Evolutionary conservation across 148 eudicot genomes (phyloP), one percentile per base, ranked within the genome.

Genomic region (Vaccinium vitisidaea): DNA sequence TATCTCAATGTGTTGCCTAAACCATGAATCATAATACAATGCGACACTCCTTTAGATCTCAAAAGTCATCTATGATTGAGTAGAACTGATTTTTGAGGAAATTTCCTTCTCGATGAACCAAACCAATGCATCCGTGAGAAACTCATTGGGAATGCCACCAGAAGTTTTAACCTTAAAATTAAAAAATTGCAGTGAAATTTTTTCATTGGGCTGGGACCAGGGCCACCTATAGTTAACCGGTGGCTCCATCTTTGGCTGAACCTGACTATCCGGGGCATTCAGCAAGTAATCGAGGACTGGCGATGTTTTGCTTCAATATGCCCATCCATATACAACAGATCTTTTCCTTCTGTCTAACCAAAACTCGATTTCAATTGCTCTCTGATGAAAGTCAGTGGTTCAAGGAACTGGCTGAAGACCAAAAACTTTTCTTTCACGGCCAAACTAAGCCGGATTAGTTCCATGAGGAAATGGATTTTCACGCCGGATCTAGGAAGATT

Each of bases 341-440:
- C 90, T 12, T 46, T 84, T 10, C 93, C 97, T 65, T 85, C 91
- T 0, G 49, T 77, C 98, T 98, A 94, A 5, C 61, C 56, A 39
- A 90, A 92, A 1, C 48, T 27, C 1, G 80, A 56, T 50, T 85
- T 55, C 0, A 96, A 84, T 25, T 87, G 85, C 0, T 88, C 87
- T 80, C 54, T 87, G 3, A 93, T 79, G 50, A 89, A 84, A 11
- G 85, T 54, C 21, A 97, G 81, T 0, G 96, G 93, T 5, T 83
- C 54, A 25, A 93, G 52, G 67, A 48, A 94, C 83, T 94, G 98
- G 86, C 94, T 91, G 23, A 96, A 94, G 27, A 96, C 88, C 77
- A 94, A 70, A 0, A 95, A 94, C 69, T 88, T 89, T 81, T 97
- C 99, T 23, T 94, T 90, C 13, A 80, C 15, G 0, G 86, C 84